phyloP scores from a whole-genome alignment of 257 asterid genomes.

The Lantana camara region DNA sequence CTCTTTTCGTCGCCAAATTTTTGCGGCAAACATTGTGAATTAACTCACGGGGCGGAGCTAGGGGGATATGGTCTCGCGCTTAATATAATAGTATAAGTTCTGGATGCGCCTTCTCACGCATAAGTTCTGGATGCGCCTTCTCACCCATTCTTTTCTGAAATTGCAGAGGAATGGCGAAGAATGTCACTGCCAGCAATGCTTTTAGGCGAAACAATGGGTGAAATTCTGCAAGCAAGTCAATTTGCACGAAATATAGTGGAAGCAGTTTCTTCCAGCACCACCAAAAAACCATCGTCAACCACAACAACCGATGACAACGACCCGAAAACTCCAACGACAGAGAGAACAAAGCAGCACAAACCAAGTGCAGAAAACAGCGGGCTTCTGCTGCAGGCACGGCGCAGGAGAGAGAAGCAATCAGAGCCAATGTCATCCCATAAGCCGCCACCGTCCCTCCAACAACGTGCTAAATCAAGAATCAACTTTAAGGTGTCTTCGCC shows the following conservation, averaged over 20 bases:
- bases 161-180: slow-evolving; percentile 56
- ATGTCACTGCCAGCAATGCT: slow-evolving; percentile 96
- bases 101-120: no score
- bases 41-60: no score
- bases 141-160: no score
- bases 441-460: slow-evolving; percentile 17
- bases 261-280: slow-evolving; percentile 45
- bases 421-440: slow-evolving; percentile 42
- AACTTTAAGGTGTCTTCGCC: slow-evolving; percentile 75
- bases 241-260: slow-evolving; percentile 66
- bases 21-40: no score
- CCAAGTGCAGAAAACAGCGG: slow-evolving; percentile 40
- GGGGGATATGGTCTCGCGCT: no score
- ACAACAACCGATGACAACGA: slow-evolving; percentile 33
- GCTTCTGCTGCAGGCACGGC: slow-evolving; percentile 46
- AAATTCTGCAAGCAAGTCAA: slow-evolving; percentile 71
- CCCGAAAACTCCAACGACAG: slow-evolving; percentile 74
- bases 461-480: slow-evolving; percentile 69
- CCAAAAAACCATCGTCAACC: slow-evolving; percentile 26
- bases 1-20: no score
- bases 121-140: no score
- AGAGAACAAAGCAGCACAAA: slow-evolving; percentile 37
- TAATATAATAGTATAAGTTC: no score
- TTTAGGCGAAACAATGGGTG: slow-evolving; percentile 81
- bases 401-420: slow-evolving; percentile 71